Conservation (phyloP, 2,329 filamentous ascomycete genomes). For the Scytalidium sp. region DNA sequence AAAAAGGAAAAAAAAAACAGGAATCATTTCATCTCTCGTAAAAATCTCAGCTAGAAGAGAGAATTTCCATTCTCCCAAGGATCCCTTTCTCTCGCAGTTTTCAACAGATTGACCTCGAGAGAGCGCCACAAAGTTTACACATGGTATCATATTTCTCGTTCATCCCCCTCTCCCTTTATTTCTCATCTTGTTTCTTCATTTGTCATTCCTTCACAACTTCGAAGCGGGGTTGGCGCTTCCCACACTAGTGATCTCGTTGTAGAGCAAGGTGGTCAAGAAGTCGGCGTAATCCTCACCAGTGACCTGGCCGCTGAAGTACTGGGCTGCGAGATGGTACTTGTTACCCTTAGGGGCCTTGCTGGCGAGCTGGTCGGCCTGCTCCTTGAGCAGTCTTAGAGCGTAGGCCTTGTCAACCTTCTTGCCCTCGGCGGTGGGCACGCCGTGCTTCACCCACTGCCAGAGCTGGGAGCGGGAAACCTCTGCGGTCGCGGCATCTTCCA, state of each 20-base stretch:
- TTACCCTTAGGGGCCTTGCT: constrained; percentile 79
- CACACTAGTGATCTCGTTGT: constrained; percentile 81
- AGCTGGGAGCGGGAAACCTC: constrained; percentile 93
- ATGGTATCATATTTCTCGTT: neutral
- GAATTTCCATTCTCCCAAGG: no score
- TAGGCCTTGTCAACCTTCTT: constrained; percentile 93
- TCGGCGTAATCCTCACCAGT: constrained; percentile 98
- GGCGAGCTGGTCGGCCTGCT: constrained; percentile 75
- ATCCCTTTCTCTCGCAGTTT: no score
- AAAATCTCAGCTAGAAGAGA: no score
- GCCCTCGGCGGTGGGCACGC: constrained; percentile 76
- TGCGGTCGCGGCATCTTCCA: constrained; percentile 97
- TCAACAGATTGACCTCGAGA: no score
- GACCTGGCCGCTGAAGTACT: constrained; percentile 91
- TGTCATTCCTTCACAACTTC: constrained; percentile 20
- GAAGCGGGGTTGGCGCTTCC: constrained; percentile 39
- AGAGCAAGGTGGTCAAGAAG: constrained; percentile 87
- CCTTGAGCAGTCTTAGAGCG: constrained; percentile 79
- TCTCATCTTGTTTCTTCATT: neutral
- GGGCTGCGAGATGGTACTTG: constrained; percentile 85
- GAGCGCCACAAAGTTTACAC: neutral
- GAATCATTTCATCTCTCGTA: no score
- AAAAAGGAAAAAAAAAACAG: no score
- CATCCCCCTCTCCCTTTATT: neutral
- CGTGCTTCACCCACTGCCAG: constrained; percentile 88